Percentiles rank a stretch among this genome's conserved stretches.
Conservation (phyloP, 176 grass and related monocot genomes). For the Lolium perenne region DNA sequence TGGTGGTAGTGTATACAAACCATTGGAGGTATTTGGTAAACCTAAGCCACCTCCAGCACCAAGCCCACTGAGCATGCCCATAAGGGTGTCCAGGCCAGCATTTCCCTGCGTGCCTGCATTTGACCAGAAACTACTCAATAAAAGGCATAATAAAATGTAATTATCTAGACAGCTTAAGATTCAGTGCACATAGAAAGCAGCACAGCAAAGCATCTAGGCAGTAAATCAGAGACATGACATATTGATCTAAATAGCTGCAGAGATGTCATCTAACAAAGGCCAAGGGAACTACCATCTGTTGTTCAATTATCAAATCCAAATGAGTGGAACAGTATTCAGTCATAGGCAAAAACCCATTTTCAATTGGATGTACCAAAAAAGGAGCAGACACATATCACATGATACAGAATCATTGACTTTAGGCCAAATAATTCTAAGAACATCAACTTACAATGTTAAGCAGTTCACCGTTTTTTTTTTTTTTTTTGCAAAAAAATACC, state of each 20-base stretch:
- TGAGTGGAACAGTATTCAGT: slow-evolving; percentile 1
- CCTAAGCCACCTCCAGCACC: slow-evolving; percentile 75
- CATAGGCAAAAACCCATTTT: slow-evolving; percentile 25
- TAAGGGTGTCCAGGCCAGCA: slow-evolving; percentile 71
- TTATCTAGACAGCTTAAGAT: slow-evolving; percentile 20
- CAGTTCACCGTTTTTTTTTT: slow-evolving; percentile 6
- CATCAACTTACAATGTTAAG: not conserved
- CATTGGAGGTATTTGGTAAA: slow-evolving; percentile 69
- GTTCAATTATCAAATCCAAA: slow-evolving; percentile 15
- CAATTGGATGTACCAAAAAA: slow-evolving; percentile 31
- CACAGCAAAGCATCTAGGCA: slow-evolving; percentile 17
- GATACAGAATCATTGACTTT: not conserved
- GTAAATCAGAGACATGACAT: not conserved
- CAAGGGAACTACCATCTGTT: not conserved
- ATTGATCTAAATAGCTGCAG: slow-evolving; percentile 1
- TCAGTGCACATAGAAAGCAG: too few species aligned
- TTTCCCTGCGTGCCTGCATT: slow-evolving; percentile 59
- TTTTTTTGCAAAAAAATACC: not conserved
- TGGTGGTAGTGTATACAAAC: slow-evolving; percentile 44
- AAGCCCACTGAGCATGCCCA: slow-evolving; percentile 95
- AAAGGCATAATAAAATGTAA: slow-evolving; percentile 14
- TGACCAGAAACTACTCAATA: slow-evolving; percentile 25
- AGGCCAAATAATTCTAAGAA: slow-evolving; percentile 8
- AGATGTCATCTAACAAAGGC: not conserved
- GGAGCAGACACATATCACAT: not conserved